Conservation (phyloP, 2,329 filamentous ascomycete species). For the Claviceps arundinis region DNA sequence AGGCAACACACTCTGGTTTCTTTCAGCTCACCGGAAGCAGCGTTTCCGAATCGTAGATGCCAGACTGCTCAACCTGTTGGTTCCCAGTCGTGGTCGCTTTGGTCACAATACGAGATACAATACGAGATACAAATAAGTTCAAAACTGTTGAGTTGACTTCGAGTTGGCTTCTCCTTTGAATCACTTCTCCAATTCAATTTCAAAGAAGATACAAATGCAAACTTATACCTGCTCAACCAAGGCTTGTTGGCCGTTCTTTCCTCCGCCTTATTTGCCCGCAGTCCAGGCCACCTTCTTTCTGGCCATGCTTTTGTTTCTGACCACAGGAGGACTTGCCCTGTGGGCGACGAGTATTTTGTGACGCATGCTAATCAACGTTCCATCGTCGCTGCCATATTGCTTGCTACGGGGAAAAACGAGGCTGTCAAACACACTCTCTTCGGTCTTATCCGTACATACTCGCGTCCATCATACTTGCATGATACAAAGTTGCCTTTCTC, state of each 20-base stretch:
- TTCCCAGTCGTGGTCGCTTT: not conserved
- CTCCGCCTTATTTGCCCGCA: constrained; percentile 9
- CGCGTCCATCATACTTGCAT: too few species aligned
- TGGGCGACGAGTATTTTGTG: constrained; percentile 15
- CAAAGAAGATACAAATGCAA: constrained; percentile 19
- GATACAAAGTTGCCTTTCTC: too few species aligned
- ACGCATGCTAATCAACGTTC: constrained; percentile 15
- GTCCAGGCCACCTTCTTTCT: constrained; percentile 5
- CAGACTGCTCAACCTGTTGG: not conserved
- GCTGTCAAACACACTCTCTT: constrained; percentile 9
- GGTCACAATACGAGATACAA: not conserved
- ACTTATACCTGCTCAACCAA: constrained; percentile 25
- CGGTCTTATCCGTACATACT: too few species aligned
- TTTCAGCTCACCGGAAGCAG: not conserved
- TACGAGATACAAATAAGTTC: not conserved
- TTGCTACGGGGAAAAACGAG: constrained; percentile 22
- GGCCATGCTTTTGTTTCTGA: constrained; percentile 8
- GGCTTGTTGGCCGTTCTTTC: constrained; percentile 12
- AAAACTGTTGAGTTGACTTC: not conserved
- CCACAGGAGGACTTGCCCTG: constrained; percentile 17
- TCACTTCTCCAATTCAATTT: not conserved
- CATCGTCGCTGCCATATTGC: constrained; percentile 15
- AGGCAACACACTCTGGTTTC: not conserved
- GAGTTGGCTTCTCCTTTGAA: not conserved
- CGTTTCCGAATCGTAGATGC: not conserved